Conservation (phyloP, 257 asterid genomes). For the Solanum clarkiae region DNA sequence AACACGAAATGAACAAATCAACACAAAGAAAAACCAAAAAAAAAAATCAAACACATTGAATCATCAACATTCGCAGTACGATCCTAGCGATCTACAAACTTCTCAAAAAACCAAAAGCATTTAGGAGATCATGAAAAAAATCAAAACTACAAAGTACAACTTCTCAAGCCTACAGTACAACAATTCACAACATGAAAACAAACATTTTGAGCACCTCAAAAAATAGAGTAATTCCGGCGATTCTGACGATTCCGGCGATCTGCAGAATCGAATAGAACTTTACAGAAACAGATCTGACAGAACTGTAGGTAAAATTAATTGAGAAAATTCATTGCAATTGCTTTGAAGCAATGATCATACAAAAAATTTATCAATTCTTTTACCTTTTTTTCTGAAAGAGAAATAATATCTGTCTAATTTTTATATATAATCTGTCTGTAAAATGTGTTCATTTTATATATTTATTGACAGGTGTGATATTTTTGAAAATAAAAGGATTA, state of each 20-base stretch:
- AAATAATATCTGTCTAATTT: constrained; percentile 5
- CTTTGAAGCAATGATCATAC: constrained; percentile 4
- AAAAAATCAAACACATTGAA: not conserved
- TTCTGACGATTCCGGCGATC: not conserved
- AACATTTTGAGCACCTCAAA: not conserved
- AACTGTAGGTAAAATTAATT: not conserved
- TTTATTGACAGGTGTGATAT: not conserved
- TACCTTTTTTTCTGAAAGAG: constrained; percentile 8
- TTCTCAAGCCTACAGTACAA: not conserved
- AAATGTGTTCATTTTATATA: not conserved
- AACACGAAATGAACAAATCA: not conserved
- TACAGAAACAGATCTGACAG: constrained; percentile 9
- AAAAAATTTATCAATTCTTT: not conserved
- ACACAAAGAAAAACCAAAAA: not conserved
- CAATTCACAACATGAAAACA: not conserved
- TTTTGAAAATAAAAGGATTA: not conserved
- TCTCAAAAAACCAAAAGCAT: not conserved
- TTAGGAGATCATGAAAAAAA: not conserved
- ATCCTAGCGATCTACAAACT: not conserved
- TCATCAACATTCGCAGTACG: not conserved
- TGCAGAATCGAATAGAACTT: not conserved
- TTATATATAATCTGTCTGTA: not conserved
- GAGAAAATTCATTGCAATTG: not conserved
- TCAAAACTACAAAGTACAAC: not conserved
- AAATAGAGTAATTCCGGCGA: not conserved